Evolutionary conservation across 1,284 basidiomycete genomes (phyloP).

Genomic region (Xerocomus minutiporus): DNA sequence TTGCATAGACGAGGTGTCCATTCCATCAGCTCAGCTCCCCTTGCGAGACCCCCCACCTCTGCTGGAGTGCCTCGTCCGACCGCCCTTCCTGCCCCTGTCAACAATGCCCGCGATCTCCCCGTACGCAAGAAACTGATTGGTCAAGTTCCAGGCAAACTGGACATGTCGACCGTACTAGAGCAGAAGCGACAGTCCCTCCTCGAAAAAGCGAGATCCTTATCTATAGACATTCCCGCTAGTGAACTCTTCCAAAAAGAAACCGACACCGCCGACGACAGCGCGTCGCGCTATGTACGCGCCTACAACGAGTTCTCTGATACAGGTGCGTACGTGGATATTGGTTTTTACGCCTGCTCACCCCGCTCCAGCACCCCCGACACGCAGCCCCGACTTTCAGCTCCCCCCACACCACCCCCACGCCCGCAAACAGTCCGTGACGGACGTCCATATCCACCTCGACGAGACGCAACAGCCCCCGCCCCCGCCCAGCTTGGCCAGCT

Average conservation of each 20-base stretch:
- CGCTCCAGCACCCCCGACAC: conserved; percentile 26
- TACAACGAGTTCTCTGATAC: conserved; percentile 28
- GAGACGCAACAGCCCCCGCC: conserved; percentile 32
- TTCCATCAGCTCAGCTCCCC: conserved; percentile 70
- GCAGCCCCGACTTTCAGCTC: conserved; percentile 49
- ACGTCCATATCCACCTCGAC: conserved; percentile 46
- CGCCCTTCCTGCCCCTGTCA: conserved; percentile 24
- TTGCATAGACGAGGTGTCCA: conserved; percentile 64
- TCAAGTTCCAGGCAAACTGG: conserved; percentile 21
- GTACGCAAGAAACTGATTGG: conserved; percentile 29
- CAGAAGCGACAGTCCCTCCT: conserved; percentile 28
- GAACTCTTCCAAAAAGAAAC: conserved; percentile 33
- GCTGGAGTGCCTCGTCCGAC: conserved; percentile 57
- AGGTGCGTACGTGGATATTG: conserved; percentile 11
- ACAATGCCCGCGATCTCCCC: conserved; percentile 19
- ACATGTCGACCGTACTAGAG: conserved; percentile 27
- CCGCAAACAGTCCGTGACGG: conserved; percentile 65
- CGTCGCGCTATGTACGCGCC: conserved; percentile 28
- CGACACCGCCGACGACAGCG: conserved; percentile 1
- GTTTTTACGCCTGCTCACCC: conserved; percentile 7
- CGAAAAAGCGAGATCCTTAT: conserved; percentile 51
- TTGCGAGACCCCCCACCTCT: conserved; percentile 72
- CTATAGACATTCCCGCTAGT: conserved; percentile 48
- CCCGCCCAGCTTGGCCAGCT: conserved; percentile 35
- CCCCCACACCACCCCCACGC: conserved; percentile 70